These are phyloP conservation scores for Tolypocladium tropicale DNA, from an alignment of 2,329 filamentous ascomycete genomes.

Conservation along the genomic window DNA sequence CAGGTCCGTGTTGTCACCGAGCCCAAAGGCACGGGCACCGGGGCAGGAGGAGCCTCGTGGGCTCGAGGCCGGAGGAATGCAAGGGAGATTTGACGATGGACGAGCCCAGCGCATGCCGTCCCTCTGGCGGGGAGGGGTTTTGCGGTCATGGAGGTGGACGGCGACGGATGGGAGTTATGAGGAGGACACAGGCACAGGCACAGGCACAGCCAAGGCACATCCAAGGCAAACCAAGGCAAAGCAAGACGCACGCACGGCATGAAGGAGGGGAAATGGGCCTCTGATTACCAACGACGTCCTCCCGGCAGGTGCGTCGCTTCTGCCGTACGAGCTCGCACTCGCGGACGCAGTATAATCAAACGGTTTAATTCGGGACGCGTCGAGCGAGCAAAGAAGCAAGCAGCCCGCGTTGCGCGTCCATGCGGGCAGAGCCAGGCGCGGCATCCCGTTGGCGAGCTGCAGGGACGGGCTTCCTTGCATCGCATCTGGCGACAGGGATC, in stretches of 20 bases:
- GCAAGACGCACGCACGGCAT: too few species aligned
- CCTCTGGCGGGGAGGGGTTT: too few species aligned
- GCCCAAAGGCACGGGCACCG: neutral
- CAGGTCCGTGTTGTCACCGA: neutral
- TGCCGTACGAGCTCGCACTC: neutral
- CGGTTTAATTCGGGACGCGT: neutral
- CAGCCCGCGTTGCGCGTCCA: neutral
- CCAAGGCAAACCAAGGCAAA: too few species aligned
- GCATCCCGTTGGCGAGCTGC: neutral
- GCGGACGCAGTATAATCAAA: neutral
- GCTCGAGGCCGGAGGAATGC: neutral
- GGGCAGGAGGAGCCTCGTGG: neutral
- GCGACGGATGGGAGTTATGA: neutral
- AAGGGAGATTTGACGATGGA: neutral
- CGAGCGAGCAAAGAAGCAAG: neutral
- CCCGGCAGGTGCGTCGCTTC: neutral
- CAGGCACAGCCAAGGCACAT: too few species aligned
- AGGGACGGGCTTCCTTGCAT: conserved; percentile 1
- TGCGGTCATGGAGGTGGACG: neutral
- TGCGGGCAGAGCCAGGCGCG: neutral
- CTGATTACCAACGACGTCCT: neutral
- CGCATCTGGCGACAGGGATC: neutral
- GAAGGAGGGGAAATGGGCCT: neutral
- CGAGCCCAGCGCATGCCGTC: neutral
- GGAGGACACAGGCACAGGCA: neutral